Evolutionary conservation across 192 early-diverging fungal species (phyloP), one percentile per base, ranked within the genome.

Genomic region (Podila horticola): DNA sequence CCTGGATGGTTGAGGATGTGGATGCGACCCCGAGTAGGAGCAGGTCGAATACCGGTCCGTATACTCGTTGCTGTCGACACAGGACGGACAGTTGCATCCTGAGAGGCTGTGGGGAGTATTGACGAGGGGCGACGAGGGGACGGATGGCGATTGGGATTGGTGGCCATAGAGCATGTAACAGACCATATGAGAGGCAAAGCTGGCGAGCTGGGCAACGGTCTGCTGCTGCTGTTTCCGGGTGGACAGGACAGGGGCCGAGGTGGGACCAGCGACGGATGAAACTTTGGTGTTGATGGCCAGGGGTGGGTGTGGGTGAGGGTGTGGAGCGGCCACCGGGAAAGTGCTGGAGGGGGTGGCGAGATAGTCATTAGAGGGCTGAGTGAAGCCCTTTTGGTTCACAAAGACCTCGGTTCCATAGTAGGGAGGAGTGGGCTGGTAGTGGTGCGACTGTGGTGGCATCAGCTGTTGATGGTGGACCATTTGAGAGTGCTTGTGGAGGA

Each of bases 111-210:
- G 41, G 41, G 41, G 15, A 45, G 41, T 45, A 17, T 45, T 45
- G 41, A 13, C 41, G 3, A 64, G 22, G 58, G 79, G 82, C 20
- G 71, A 69, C 10, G 74, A 72, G 22, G 74, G 74, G 20, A 76
- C 55, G 17, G 67, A 81, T 15, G 83, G 67, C 12, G 75, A 70
- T 55, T 70, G 67, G 24, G 74, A 63, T 45, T 74, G 74, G 50
- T 86, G 83, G 26, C 82, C 83, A 67, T 88, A 86, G 71, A 86
- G 84, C 38, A 90, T 63, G 29, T 84, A 84, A 67, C 83, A 88
- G 20, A 88, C 84, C 88, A 90, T 88, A 29, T 87, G 84, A 48
- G 89, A 83, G 4, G 85, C 88, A 69, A 90, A 90, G 26, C 89
- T 86, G 20, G 89, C 85, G 19, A 88, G 76, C 50, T 88, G 82